Evolutionary conservation across 139 green algal species (phyloP).

Genomic region (Asterochloris sp.): DNA sequence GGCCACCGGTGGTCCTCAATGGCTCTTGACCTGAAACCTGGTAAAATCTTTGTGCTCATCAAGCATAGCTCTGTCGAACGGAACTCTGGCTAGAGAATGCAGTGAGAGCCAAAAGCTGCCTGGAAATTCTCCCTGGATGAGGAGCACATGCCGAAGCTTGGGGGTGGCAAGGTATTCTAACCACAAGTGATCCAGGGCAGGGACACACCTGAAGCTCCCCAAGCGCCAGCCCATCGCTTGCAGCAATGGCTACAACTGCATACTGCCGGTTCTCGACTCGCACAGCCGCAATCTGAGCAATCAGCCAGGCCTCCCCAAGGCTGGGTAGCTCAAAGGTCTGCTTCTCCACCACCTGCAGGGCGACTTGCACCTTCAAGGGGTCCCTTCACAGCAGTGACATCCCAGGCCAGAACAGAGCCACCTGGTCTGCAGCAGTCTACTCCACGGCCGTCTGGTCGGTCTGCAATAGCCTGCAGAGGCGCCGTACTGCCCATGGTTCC

Average conservation of each 20-base stretch:
- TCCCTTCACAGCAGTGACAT: not conserved
- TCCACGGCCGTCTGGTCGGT: no score
- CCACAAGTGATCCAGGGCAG: no score
- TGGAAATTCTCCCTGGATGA: no score
- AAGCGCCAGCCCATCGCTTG: not conserved
- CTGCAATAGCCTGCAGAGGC: no score
- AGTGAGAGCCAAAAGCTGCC: no score
- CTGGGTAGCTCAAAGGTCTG: not conserved
- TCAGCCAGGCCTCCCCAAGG: not conserved
- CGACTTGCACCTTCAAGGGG: not conserved
- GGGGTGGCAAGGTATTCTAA: no score
- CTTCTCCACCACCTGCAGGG: not conserved
- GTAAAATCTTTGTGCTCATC: no score
- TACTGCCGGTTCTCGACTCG: not conserved
- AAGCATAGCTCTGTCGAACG: no score
- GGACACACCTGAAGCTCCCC: not conserved
- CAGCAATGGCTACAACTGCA: constrained; percentile 6
- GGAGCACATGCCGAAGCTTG: no score
- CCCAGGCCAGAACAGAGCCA: not conserved
- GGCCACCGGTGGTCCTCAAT: not conserved
- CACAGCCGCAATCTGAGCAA: constrained; percentile 1
- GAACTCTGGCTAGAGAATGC: no score
- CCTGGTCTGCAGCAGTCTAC: not conserved
- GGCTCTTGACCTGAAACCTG: no score
- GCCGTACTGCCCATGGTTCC: no score